Evolutionary conservation across 2,329 filamentous ascomycete genomes (phyloP), one percentile per base, ranked within the genome.

Genomic region (Xylaria sp.): DNA sequence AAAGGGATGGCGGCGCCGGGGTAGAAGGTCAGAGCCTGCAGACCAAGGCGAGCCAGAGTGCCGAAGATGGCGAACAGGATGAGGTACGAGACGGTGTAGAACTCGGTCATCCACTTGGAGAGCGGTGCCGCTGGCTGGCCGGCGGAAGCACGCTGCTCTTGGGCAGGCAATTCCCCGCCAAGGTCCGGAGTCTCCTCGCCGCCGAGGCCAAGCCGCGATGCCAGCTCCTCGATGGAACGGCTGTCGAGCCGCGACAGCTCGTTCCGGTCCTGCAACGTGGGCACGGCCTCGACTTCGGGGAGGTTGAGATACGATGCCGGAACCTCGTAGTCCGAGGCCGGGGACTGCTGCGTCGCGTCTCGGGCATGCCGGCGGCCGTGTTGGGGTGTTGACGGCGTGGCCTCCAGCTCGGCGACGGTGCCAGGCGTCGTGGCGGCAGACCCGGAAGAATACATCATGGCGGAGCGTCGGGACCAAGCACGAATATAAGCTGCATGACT

Each of bases 61-160:
- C 95, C 95, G 48, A 95, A 81, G 20, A 98, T 86, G 20, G 94
- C 90, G 80, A 97, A 98, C 77, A 98, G 86, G 67, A 97, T 85
- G 28, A 98, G 88, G 79, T 97, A 93, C 0, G 93, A 94, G 69
- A 94, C 78, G 1, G 90, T 94, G 80, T 94, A 93, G 69, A 91
- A 73, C 75, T 89, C 82, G 1, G 88, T 91, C 9, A 83, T 83
- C 33, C 83, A 76, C 66, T 80, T 82, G 1, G 89, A 90, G 28
- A 86, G 79, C 18, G 52, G 52, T 20, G 65, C 39, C n/a, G 23
- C 15, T 41, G 13, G n/a, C 25, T 43, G 36, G 64, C 33, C 18
- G 48, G 28, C 59, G 49, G 58, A 57, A 51, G 66, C 33, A 49
- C 56, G 13, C 31, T 64, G 52, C 18, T 31, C 28, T 28, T 28